A percentile compares a stretch with the other conserved stretches of the same genome.
Conservation (phyloP, 129 eudicot genomes). For the Escallonia rubra region DNA sequence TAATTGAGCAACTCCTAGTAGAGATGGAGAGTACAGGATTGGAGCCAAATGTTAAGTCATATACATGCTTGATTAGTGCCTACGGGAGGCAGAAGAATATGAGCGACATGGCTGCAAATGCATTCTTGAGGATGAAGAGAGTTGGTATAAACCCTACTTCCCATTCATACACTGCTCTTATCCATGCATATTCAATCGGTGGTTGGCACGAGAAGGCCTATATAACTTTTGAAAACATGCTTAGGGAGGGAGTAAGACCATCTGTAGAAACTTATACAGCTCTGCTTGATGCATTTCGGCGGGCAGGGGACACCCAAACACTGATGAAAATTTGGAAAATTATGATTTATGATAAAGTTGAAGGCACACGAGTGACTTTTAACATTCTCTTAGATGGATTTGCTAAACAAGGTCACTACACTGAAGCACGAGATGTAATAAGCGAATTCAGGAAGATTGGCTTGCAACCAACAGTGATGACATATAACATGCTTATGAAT, state of each 20-base stretch:
- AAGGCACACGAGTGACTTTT: slow-evolving; percentile 83
- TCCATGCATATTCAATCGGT: slow-evolving; percentile 73
- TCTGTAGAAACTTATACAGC: slow-evolving; percentile 86
- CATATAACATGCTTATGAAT: slow-evolving; percentile 89
- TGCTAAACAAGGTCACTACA: slow-evolving; percentile 78
- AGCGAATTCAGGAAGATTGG: slow-evolving; percentile 81
- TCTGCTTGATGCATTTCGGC: slow-evolving; percentile 74
- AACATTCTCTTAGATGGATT: slow-evolving; percentile 83
- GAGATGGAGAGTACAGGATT: slow-evolving; percentile 73
- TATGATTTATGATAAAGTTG: slow-evolving; percentile 78
- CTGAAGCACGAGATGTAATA: slow-evolving; percentile 83
- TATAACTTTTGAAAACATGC: slow-evolving; percentile 68
- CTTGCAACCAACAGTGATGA: slow-evolving; percentile 75
- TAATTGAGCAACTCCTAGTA: slow-evolving; percentile 61
- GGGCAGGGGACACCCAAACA: slow-evolving; percentile 77
- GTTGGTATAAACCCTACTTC: slow-evolving; percentile 78
- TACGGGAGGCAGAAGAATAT: slow-evolving; percentile 77
- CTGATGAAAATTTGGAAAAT: slow-evolving; percentile 75
- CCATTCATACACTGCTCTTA: slow-evolving; percentile 81
- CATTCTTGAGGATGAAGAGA: slow-evolving; percentile 78
- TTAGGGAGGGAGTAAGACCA: slow-evolving; percentile 64
- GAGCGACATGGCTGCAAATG: slow-evolving; percentile 91
- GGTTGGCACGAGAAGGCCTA: slow-evolving; percentile 95
- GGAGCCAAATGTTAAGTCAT: slow-evolving; percentile 71
- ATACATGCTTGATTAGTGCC: slow-evolving; percentile 78